Conservation (phyloP, 1,284 basidiomycete species). For the Trametes hirsuta region DNA sequence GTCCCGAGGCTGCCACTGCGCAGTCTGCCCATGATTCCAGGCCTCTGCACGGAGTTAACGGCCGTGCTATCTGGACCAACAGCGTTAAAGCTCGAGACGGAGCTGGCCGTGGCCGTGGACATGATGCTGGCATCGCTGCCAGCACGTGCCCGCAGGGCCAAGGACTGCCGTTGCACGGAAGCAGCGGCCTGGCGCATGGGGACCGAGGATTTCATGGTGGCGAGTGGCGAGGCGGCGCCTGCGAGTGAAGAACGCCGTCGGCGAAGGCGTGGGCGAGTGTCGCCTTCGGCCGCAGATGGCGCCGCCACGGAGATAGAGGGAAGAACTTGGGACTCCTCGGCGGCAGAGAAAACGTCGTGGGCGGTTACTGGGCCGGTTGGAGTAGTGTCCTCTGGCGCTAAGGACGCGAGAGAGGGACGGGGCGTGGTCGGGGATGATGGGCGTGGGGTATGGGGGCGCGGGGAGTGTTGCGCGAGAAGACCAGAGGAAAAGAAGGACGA, state of each 20-base stretch:
- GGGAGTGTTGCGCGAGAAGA: constrained; percentile 45
- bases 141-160: constrained; percentile 27
- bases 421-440: constrained; percentile 40
- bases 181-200: constrained; percentile 21
- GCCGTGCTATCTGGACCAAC: not conserved
- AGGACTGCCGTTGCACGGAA: constrained; percentile 21
- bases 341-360: constrained; percentile 7
- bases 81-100: constrained; percentile 7
- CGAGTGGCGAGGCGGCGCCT: constrained; percentile 30
- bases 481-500: constrained; percentile 66
- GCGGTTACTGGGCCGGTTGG: constrained; percentile 31
- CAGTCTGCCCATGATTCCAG: constrained; percentile 28
- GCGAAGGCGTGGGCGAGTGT: constrained; percentile 32
- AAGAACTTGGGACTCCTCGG: constrained; percentile 20
- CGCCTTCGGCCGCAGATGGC: constrained; percentile 4
- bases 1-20: constrained; percentile 36
- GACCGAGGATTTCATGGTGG: constrained; percentile 28
- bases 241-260: constrained; percentile 34
- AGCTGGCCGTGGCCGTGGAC: constrained; percentile 15
- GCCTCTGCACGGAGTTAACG: constrained; percentile 13
- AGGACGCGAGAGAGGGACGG: constrained; percentile 24
- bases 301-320: constrained; percentile 21
- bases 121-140: constrained; percentile 31
- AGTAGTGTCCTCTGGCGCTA: constrained; percentile 40
- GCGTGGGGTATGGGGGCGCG: constrained; percentile 34